phyloP scores from a whole-genome alignment of 75 land plant genomes.

The Larix kaempferi region DNA sequence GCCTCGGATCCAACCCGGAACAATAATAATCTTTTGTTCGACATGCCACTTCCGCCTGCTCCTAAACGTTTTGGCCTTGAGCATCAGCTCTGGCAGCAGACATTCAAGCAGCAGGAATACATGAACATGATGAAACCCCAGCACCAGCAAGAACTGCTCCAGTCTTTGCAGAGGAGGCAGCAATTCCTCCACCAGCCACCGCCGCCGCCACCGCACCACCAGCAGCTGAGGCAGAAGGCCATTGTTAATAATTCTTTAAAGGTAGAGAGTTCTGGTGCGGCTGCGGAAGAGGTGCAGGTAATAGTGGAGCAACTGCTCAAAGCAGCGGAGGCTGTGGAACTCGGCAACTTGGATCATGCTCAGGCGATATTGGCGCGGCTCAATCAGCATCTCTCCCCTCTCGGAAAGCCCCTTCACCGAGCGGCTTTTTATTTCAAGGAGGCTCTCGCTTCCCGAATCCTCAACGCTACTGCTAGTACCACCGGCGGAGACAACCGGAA shows the following conservation, averaged over 20 bases:
- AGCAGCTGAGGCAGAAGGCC: neutral
- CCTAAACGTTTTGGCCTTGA: neutral
- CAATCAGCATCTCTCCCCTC: slow-evolving; percentile 64
- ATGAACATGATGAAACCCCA: slow-evolving; percentile 7
- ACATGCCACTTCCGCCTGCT: neutral
- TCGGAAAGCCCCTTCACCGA: slow-evolving; percentile 59
- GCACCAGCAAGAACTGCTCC: slow-evolving; percentile 6
- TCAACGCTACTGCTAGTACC: slow-evolving; percentile 13
- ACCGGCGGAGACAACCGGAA: slow-evolving; percentile 4
- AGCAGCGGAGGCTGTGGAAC: slow-evolving; percentile 62
- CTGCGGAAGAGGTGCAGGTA: slow-evolving; percentile 17
- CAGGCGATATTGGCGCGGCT: slow-evolving; percentile 90
- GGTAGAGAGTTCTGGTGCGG: slow-evolving; percentile 14
- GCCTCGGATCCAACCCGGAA: slow-evolving; percentile 2
- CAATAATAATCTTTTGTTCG: slow-evolving; percentile 11
- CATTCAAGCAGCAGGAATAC: neutral
- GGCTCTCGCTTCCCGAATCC: slow-evolving; percentile 21
- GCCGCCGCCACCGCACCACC: slow-evolving; percentile 8
- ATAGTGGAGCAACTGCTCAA: slow-evolving; percentile 48
- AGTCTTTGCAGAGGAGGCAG: neutral
- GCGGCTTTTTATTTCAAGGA: slow-evolving; percentile 57
- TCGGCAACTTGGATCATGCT: slow-evolving; percentile 46
- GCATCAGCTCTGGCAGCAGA: neutral
- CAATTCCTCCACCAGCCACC: neutral
- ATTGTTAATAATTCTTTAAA: neutral